phyloP scores from a whole-genome alignment of 179 eudicot genomes.

The Heliamphora pulchella region DNA sequence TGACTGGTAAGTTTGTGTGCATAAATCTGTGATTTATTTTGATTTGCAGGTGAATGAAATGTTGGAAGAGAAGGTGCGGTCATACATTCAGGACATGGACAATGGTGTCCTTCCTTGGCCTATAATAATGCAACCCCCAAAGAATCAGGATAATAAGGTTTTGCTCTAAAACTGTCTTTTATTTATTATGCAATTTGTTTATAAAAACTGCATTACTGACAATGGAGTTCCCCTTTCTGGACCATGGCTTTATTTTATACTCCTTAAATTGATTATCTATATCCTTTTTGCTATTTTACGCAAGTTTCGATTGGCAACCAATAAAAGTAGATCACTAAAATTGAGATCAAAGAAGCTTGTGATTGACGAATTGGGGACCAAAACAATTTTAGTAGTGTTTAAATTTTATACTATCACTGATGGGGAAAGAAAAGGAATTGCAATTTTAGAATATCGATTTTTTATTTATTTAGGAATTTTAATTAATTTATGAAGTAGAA shows the following conservation, averaged over 20 bases:
- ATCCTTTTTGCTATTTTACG: background rate
- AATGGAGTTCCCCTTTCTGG: background rate
- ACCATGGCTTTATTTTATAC: background rate
- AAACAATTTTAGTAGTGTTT: no score
- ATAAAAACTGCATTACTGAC: background rate
- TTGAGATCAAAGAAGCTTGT: background rate
- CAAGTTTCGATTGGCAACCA: background rate
- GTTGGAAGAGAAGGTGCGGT: conserved; percentile 73
- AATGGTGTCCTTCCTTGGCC: conserved; percentile 54
- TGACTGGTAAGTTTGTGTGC: background rate
- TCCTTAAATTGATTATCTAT: background rate
- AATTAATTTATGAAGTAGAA: no score
- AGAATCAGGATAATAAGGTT: conserved; percentile 43
- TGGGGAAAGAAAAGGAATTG: no score
- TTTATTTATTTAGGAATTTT: no score
- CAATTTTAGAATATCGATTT: no score
- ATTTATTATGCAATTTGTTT: background rate
- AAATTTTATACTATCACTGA: no score
- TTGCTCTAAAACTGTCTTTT: conserved; percentile 5
- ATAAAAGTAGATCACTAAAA: background rate
- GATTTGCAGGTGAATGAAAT: conserved; percentile 58
- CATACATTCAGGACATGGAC: conserved; percentile 58
- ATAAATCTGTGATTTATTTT: background rate
- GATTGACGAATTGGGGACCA: no score
- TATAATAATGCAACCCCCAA: conserved; percentile 46